Evolutionary conservation across 176 grass and related monocot genomes (phyloP), one percentile per base, ranked within the genome.

Genomic region (Zea mays): DNA sequence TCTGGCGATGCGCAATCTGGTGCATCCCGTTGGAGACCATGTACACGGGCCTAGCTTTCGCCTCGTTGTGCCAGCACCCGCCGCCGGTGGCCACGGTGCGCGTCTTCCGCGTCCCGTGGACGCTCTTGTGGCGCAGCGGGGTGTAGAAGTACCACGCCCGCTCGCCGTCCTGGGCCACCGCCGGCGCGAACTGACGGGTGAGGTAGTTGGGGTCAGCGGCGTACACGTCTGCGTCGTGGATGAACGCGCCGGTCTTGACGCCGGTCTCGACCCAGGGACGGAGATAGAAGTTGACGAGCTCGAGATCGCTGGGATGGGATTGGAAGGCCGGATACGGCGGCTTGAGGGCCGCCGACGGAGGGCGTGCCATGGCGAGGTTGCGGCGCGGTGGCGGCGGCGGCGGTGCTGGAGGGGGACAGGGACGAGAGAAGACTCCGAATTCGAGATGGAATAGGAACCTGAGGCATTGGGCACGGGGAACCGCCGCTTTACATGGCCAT

Each of bases 151-250:
- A 88, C 86, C 86, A 88, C 1, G 65, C 65, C 40, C 43, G 43
- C 33, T 58, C 77, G 41, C 86, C 82, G 72, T 88, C 71, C 71
- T 59, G n/a, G 2, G 77, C 57, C 4, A 75, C 67, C 0, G 86
- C 82, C 4, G 86, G 86, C 13, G 77, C 2, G 77, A 58, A 88
- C 47, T 7, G 19, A 19, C 5, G 8, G 15, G 71, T 64, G 41
- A 88, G 86, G 40, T 20, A 48, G 5, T 51, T 33, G 12, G 86
- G 86, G 34, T 70, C 82, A 41, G 55, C 77, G 76, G 82, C 48
- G 82, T 88, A 88, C n/a, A 88, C 86, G 17, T 88, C 77, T 65
- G 72, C 70, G 12, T 65, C 58, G 77, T 88, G 86, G 82, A 88
- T 65, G 82, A 81, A 88, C 14, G 36, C 0, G 76, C 17, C 59